These are phyloP conservation scores for Xylariaceae sp. DNA, from an alignment of 2,329 filamentous ascomycete genomes.

Conservation along the genomic window DNA sequence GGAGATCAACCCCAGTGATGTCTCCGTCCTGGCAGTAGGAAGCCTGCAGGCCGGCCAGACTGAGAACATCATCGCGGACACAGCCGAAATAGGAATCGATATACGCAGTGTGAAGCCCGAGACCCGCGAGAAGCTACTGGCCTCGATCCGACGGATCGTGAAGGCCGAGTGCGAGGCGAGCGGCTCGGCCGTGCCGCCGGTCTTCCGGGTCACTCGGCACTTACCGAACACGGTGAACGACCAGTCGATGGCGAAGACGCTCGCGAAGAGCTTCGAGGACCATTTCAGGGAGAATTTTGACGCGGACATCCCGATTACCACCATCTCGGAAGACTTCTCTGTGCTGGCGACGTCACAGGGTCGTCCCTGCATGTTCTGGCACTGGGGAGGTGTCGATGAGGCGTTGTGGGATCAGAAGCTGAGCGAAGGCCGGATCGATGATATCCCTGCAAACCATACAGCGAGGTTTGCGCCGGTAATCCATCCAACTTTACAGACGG, in stretches of 20 bases:
- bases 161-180: conserved; percentile 4
- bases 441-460: conserved; percentile 16
- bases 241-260: not conserved
- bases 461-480: conserved; percentile 16
- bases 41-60: conserved; percentile 35
- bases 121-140: conserved; percentile 1
- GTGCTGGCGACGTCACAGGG: conserved; percentile 1
- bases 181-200: not conserved
- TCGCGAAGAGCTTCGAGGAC: conserved; percentile 1
- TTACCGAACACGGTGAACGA: not conserved
- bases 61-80: conserved; percentile 36
- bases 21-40: conserved; percentile 30
- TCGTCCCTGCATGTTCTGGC: conserved; percentile 2
- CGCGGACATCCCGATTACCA: not conserved
- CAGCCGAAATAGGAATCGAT: conserved; percentile 5
- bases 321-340: conserved; percentile 4
- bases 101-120: conserved; percentile 1
- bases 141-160: not conserved
- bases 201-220: not conserved
- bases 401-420: not conserved
- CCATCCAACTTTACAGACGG: conserved; percentile 15
- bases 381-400: conserved; percentile 4
- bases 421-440: conserved; percentile 6
- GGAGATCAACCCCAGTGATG: conserved; percentile 32
- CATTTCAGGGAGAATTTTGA: not conserved